phyloP scores from a whole-genome alignment of 768 basidiomycete species.

The Asterophora parasitica region DNA sequence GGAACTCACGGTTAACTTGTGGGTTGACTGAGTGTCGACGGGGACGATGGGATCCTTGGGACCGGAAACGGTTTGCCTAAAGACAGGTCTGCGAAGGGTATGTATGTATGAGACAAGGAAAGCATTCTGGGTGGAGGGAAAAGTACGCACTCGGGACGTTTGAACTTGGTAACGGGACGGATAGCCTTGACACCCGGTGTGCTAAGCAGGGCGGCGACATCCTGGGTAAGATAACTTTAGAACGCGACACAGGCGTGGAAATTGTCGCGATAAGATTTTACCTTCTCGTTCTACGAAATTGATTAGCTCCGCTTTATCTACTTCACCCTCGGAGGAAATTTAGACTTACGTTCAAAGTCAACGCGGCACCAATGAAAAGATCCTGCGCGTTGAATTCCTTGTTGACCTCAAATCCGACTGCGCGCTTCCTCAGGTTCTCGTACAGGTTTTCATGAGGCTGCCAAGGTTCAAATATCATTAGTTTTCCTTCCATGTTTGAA shows the following conservation, averaged over 20 bases:
- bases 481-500: too few relatives aligned
- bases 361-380: conserved; percentile 55
- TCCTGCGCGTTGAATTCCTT: conserved; percentile 49
- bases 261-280: conserved; percentile 1
- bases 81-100: conserved; percentile 39
- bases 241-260: not conserved
- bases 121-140: not conserved
- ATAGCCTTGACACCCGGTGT: conserved; percentile 53
- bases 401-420: conserved; percentile 39
- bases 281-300: conserved; percentile 22
- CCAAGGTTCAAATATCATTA: not conserved
- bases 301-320: not conserved
- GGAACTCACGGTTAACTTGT: conserved; percentile 49
- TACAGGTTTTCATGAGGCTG: conserved; percentile 54
- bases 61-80: conserved; percentile 34
- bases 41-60: conserved; percentile 37
- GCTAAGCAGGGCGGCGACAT: conserved; percentile 38
- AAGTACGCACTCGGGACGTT: conserved; percentile 35
- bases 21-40: conserved; percentile 45
- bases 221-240: conserved; percentile 26
- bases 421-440: conserved; percentile 36
- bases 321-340: not conserved
- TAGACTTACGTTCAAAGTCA: conserved; percentile 40
- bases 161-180: conserved; percentile 45
- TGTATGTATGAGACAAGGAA: not conserved